A percentile compares a stretch with the other conserved stretches of the same genome.
phyloP scores from a whole-genome alignment of 2,329 filamentous ascomycete genomes.

The Aspergillus terreus region DNA sequence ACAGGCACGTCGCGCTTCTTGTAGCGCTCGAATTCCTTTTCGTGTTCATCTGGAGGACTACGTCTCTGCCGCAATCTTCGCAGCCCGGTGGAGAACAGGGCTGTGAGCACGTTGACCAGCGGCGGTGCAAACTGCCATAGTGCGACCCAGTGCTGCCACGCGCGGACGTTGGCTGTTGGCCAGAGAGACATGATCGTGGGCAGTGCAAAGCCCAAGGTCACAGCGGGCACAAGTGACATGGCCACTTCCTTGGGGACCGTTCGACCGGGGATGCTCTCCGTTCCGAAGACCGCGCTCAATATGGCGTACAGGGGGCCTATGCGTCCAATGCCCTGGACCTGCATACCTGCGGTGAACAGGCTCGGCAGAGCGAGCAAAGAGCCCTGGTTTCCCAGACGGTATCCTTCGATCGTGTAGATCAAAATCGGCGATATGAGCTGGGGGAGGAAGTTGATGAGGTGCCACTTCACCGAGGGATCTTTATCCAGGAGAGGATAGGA shows the following conservation, averaged over 20 bases:
- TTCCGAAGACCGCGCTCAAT: neutral
- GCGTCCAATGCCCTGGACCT: neutral
- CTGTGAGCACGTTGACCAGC: neutral
- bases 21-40: neutral
- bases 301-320: neutral
- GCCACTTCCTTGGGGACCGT: neutral
- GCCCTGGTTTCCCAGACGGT: neutral
- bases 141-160: neutral
- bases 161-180: neutral
- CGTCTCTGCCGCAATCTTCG: neutral
- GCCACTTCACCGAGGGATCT: neutral
- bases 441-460: neutral
- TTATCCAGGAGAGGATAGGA: too few relatives aligned
- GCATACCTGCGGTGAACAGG: neutral
- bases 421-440: neutral
- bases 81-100: neutral
- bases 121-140: constrained; percentile 1
- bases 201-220: neutral
- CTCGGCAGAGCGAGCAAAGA: neutral
- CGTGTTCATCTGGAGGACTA: neutral
- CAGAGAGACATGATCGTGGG: neutral
- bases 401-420: constrained; percentile 1
- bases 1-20: neutral
- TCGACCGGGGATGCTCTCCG: neutral
- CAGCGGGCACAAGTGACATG: neutral